Conservation (phyloP, 2,329 filamentous ascomycete genomes). For the Cytospora paraplurivora region DNA sequence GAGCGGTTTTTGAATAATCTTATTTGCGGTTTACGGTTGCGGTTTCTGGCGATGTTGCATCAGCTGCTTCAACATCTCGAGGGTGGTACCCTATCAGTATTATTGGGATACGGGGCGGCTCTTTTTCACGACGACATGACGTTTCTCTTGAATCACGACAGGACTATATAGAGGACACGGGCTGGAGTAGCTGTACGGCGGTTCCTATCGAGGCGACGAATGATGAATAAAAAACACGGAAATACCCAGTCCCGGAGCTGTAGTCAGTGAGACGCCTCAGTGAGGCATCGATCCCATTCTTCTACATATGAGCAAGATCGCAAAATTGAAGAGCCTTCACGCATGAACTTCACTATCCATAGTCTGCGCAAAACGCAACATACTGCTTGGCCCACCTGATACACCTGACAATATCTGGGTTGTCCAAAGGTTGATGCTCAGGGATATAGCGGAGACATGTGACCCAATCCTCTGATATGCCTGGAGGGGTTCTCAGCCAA, state of each 20-base stretch:
- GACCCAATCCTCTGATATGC: too few species aligned
- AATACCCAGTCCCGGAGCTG: background rate
- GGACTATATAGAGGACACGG: background rate
- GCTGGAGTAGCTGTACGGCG: background rate
- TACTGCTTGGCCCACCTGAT: too few species aligned
- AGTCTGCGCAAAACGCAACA: too few species aligned
- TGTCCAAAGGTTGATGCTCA: too few species aligned
- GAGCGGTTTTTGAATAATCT: constrained; percentile 20
- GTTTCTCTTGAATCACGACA: constrained; percentile 1
- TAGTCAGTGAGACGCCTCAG: background rate
- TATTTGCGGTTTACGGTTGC: constrained; percentile 13
- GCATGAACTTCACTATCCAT: background rate
- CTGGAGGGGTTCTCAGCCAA: too few species aligned
- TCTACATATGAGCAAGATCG: background rate
- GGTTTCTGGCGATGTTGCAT: background rate
- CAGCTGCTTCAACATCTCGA: constrained; percentile 1
- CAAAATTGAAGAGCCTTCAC: background rate
- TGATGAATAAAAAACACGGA: constrained; percentile 7
- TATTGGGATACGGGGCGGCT: constrained; percentile 13
- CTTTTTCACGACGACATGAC: constrained; percentile 24
- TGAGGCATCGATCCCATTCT: background rate
- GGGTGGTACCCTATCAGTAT: background rate
- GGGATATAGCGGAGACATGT: too few species aligned
- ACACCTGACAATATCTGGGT: too few species aligned
- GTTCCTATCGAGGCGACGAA: background rate